Evolutionary conservation across 805 yeast genomes (phyloP), one percentile per base, ranked within the genome.

Genomic region (Candida chauliodis): DNA sequence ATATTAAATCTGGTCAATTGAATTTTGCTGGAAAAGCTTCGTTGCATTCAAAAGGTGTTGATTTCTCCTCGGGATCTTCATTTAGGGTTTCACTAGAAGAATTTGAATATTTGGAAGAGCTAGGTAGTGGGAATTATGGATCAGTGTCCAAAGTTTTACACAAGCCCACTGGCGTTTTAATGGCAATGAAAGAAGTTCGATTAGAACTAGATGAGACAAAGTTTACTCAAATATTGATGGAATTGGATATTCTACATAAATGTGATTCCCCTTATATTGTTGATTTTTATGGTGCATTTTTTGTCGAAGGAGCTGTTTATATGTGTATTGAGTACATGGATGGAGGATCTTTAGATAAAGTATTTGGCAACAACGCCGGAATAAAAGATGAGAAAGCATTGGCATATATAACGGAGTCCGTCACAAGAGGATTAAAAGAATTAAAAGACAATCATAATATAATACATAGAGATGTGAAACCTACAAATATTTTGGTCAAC

Each of bases 311-410:
- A 33, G 96, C 97, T 1, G 99, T 91, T 19, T 93, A 90, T 63
- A 88, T 91, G 87, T 93, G 98, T 64, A 91, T 91, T 76, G 99
- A 91, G 63, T 87, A 81, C 59, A 91, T 91, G 99, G 95, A 88
- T 59, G 97, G 96, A 34, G 96, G 96, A 0, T 87, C 96, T 0
- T 65, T 91, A 42, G 96, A 91, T 61, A 86, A 84, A 54, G 71
- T 90, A 11, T 91, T 89, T 59, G 83, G 79, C 3, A 58, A 59
- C 20, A 69, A 66, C 34, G 88, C 90, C 29, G 73, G 74, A 3
- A 55, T 67, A 11, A 69, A 84, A 22, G 84, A 81, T 46, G 99
- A 91, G 56, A 76, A 79, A 5, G 82, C 83, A 46, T 66, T 91
- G 41, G 95, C 95, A 2, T 78, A 75, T 49, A 82, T 90, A 32